phyloP scores from a whole-genome alignment of 305 asterid genomes.

The Solanum chacoense region DNA sequence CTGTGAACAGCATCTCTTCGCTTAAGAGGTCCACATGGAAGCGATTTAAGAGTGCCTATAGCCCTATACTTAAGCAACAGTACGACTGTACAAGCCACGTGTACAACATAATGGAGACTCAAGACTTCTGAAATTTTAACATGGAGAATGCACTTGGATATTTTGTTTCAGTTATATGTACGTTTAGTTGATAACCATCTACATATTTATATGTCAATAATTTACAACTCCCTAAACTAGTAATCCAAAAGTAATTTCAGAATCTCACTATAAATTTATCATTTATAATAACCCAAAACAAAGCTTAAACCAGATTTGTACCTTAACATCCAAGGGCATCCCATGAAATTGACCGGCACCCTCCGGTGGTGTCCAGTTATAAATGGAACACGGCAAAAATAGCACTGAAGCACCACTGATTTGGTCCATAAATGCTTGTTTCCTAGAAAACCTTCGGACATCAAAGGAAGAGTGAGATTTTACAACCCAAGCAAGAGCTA shows the following conservation, averaged over 20 bases:
- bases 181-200: neutral
- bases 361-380: constrained; percentile 98
- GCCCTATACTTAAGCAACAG: neutral
- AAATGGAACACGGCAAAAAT: constrained; percentile 69
- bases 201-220: neutral
- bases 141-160: neutral
- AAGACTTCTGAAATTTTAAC: neutral
- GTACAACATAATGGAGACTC: neutral
- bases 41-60: neutral
- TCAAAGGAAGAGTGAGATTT: constrained; percentile 50
- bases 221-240: neutral
- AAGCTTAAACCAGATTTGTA: constrained; percentile 10
- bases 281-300: neutral
- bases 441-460: constrained; percentile 37
- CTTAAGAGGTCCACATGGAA: neutral
- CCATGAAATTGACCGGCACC: constrained; percentile 97
- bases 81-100: neutral
- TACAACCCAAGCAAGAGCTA: constrained; percentile 82
- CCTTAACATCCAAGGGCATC: constrained; percentile 95
- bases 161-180: neutral
- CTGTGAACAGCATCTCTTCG: neutral
- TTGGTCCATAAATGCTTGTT: constrained; percentile 49
- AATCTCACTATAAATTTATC: neutral
- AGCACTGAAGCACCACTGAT: constrained; percentile 57
- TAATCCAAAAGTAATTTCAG: neutral